These are phyloP conservation scores for Penicillium canescens DNA, from an alignment of 495 filamentous ascomycete genomes.

Conservation along the genomic window DNA sequence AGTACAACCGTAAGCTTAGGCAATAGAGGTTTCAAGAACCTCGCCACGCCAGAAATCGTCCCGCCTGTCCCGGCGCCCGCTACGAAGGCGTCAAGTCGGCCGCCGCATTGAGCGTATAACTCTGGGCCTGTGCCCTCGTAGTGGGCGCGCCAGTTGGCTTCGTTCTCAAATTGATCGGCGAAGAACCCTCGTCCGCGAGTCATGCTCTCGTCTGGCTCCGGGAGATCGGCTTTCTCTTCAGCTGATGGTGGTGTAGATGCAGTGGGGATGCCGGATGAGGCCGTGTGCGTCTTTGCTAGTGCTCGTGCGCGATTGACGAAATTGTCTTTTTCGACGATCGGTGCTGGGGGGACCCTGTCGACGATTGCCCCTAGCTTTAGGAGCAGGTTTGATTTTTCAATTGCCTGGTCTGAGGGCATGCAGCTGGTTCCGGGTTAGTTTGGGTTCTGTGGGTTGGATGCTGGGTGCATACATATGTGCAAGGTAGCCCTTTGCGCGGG, in stretches of 20 bases:
- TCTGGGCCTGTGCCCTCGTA: slow-evolving; percentile 83
- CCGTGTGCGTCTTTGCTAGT: slow-evolving; percentile 71
- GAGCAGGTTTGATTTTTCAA: slow-evolving; percentile 86
- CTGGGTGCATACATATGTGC: slow-evolving; percentile 73
- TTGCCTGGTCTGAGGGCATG: slow-evolving; percentile 91
- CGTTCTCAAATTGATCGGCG: slow-evolving; percentile 93
- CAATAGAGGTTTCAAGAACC: slow-evolving; percentile 72
- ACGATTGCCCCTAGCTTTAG: slow-evolving; percentile 88
- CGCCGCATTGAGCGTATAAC: slow-evolving; percentile 76
- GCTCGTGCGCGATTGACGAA: slow-evolving; percentile 92
- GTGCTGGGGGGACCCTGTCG: slow-evolving; percentile 84
- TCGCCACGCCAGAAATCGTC: slow-evolving; percentile 84
- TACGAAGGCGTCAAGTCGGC: slow-evolving; percentile 82
- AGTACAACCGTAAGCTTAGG: slow-evolving; percentile 71
- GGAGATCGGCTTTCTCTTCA: slow-evolving; percentile 8
- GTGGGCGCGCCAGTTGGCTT: slow-evolving; percentile 85
- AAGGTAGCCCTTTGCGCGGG: slow-evolving; percentile 82
- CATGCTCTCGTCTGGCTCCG: slow-evolving; percentile 15
- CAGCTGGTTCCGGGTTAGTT: slow-evolving; percentile 50
- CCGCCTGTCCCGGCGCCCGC: slow-evolving; percentile 96
- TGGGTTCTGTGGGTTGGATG: slow-evolving; percentile 6
- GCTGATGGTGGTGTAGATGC: background rate
- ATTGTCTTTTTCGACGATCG: slow-evolving; percentile 86
- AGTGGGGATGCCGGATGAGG: slow-evolving; percentile 34
- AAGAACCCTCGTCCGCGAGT: slow-evolving; percentile 71